These are phyloP conservation scores for Phialocephala subalpina DNA, from an alignment of 2,329 filamentous ascomycete genomes.

Conservation along the genomic window DNA sequence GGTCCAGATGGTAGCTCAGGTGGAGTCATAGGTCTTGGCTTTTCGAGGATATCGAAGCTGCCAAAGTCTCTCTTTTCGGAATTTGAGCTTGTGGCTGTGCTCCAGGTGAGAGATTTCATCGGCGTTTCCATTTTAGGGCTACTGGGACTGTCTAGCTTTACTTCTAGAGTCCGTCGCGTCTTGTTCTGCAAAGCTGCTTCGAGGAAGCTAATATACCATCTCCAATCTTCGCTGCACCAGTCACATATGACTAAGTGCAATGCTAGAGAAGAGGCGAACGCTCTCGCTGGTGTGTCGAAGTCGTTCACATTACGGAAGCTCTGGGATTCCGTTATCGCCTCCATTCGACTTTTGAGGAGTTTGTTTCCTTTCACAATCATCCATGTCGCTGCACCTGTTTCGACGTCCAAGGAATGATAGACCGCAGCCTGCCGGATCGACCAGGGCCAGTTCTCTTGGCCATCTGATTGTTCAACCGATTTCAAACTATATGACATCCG, in stretches of 20 bases:
- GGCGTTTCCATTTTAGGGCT: neutral
- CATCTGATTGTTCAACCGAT: conserved; percentile 42
- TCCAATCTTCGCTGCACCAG: conserved; percentile 53
- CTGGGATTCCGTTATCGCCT: neutral
- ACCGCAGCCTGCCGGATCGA: conserved; percentile 48
- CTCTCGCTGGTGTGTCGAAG: conserved; percentile 12
- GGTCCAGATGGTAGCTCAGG: neutral
- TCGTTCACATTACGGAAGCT: conserved; percentile 16
- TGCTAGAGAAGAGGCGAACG: conserved; percentile 39
- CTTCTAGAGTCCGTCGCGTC: conserved; percentile 8
- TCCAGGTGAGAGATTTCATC: neutral
- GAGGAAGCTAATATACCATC: conserved; percentile 50
- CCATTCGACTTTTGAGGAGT: conserved; percentile 29
- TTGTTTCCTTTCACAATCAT: conserved; percentile 48
- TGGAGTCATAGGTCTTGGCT: neutral
- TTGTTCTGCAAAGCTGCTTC: conserved; percentile 36
- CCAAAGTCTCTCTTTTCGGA: neutral
- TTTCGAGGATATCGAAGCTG: neutral
- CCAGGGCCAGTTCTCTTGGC: conserved; percentile 40
- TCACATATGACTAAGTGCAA: conserved; percentile 46
- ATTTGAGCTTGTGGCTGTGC: neutral
- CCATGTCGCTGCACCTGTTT: conserved; percentile 45
- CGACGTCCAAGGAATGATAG: conserved; percentile 50
- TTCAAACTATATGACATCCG: conserved; percentile 51
- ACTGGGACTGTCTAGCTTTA: conserved; percentile 2